These are phyloP conservation scores for Aspergillus sclerotioniger DNA, from an alignment of 495 filamentous ascomycete species.

Conservation along the genomic window DNA sequence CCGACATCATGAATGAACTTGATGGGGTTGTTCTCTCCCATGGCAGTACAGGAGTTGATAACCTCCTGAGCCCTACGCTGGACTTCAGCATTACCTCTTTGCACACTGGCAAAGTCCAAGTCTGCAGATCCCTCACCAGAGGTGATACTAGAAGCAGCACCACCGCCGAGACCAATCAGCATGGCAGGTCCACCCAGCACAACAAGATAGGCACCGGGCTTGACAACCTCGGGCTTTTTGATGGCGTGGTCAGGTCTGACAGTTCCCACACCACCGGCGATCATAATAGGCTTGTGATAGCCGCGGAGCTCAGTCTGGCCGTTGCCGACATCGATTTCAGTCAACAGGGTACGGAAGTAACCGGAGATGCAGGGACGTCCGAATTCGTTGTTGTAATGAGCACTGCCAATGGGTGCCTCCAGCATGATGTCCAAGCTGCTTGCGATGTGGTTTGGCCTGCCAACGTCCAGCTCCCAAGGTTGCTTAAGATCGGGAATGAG, in stretches of 20 bases:
- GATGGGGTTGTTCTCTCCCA: constrained; percentile 83
- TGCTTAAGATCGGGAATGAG: constrained; percentile 75
- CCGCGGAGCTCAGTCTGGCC: constrained; percentile 72
- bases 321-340: constrained; percentile 57
- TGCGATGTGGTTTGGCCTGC: constrained; percentile 87
- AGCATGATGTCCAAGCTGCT: constrained; percentile 95
- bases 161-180: constrained; percentile 94
- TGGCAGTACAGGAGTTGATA: constrained; percentile 85
- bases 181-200: constrained; percentile 95
- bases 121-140: constrained; percentile 87
- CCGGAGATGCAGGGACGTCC: constrained; percentile 87
- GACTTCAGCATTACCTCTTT: constrained; percentile 89
- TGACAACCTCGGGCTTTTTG: constrained; percentile 73
- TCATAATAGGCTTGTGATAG: constrained; percentile 99
- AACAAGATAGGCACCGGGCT: constrained; percentile 80
- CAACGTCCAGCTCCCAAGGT: constrained; percentile 90
- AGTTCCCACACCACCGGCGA: constrained; percentile 94
- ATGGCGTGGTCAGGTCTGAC: constrained; percentile 90
- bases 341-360: constrained; percentile 85
- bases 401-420: constrained; percentile 91
- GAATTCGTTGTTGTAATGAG: constrained; percentile 97
- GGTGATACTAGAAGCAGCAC: constrained; percentile 86
- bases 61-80: constrained; percentile 94
- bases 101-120: constrained; percentile 93
- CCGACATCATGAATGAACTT: constrained; percentile 97